phyloP scores from a whole-genome alignment of 2,329 filamentous ascomycete species.

The Aspergillus brunneoviolaceus region DNA sequence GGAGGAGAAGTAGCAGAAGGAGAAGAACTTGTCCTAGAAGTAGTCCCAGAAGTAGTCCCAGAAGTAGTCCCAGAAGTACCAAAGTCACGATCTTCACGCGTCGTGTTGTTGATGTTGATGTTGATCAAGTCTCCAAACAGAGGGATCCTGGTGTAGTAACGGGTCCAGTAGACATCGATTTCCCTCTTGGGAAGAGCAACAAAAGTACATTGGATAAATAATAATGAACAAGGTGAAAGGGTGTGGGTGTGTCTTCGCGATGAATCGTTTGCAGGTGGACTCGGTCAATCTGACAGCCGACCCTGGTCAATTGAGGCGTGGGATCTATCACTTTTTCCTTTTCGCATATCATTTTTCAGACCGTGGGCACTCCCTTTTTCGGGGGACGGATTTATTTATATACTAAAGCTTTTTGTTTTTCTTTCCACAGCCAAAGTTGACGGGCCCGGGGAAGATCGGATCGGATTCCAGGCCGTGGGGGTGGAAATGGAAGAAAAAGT shows the following conservation, averaged over 20 bases:
- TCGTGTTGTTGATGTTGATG: not conserved
- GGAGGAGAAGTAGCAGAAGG: conserved; percentile 9
- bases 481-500: not conserved
- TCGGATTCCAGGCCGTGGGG: conserved; percentile 19
- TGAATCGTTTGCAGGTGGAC: not conserved
- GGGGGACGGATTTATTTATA: conserved; percentile 3
- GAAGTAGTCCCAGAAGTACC: not conserved
- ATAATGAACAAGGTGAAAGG: too few relatives aligned
- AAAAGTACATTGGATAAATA: not conserved
- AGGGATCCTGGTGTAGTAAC: too few relatives aligned
- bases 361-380: not conserved
- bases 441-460: conserved; percentile 26
- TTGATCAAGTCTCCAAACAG: not conserved
- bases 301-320: conserved; percentile 13
- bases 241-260: not conserved
- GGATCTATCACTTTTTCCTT: conserved; percentile 17
- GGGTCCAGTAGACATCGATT: not conserved
- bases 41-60: not conserved
- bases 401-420: not conserved
- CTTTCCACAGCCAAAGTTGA: conserved; percentile 9
- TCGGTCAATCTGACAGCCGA: conserved; percentile 13
- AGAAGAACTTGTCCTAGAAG: not conserved
- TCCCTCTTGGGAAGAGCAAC: not conserved
- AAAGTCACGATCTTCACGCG: not conserved
- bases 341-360: conserved; percentile 4